Conservation (phyloP, 2,329 filamentous ascomycete species). For the Plectosphaerella sp. region DNA sequence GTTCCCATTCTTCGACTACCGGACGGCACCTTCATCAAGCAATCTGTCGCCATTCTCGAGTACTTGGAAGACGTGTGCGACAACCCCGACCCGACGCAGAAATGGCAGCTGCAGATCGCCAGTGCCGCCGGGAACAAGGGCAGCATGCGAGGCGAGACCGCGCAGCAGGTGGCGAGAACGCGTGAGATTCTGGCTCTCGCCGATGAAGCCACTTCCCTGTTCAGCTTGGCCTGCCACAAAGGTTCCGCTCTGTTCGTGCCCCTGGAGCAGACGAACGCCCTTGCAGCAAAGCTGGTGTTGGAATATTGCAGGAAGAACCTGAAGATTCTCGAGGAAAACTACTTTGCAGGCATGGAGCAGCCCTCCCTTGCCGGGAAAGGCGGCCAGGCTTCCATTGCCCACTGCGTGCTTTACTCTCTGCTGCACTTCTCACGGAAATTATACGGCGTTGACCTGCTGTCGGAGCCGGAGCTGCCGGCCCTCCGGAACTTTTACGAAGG, state of each 20-base stretch:
- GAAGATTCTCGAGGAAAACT: background rate
- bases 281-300: background rate
- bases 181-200: background rate
- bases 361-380: background rate
- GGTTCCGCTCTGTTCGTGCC: background rate
- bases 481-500: background rate
- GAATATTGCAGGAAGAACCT: background rate
- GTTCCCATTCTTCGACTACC: constrained; percentile 13
- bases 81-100: constrained; percentile 5
- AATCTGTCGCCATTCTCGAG: constrained; percentile 16
- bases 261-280: background rate
- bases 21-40: constrained; percentile 14
- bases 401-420: background rate
- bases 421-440: background rate
- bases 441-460: background rate
- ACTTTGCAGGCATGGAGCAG: background rate
- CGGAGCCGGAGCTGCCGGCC: background rate
- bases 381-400: background rate
- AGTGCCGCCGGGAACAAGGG: background rate
- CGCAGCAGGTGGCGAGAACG: background rate
- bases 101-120: constrained; percentile 9
- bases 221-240: background rate
- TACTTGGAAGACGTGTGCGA: constrained; percentile 18
- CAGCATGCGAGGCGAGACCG: background rate
- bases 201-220: background rate